phyloP scores from a whole-genome alignment of 2,329 filamentous ascomycete genomes.

The Verticillium isaacii region DNA sequence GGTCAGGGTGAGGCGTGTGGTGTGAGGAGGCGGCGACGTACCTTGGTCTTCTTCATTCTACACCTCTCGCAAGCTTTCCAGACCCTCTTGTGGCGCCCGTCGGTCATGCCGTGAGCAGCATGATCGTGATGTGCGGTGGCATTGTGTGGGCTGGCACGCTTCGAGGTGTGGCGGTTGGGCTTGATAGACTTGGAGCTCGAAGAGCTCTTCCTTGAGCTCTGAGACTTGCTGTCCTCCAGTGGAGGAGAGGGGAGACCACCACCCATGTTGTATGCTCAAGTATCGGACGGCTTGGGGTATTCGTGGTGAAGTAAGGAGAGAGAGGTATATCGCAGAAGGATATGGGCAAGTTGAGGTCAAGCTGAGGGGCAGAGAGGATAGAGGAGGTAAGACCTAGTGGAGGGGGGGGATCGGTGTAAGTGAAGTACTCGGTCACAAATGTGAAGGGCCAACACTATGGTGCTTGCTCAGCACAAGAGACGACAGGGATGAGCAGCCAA shows the following conservation, averaged over 20 bases:
- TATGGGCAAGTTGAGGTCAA: background rate
- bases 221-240: slow-evolving; percentile 39
- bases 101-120: slow-evolving; percentile 31
- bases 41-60: slow-evolving; percentile 68
- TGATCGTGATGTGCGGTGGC: slow-evolving; percentile 32
- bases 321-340: background rate
- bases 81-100: slow-evolving; percentile 58
- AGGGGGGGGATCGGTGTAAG: background rate
- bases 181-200: slow-evolving; percentile 42
- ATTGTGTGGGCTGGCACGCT: slow-evolving; percentile 40
- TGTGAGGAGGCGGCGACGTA: slow-evolving; percentile 18
- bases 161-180: slow-evolving; percentile 44
- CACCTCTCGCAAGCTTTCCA: slow-evolving; percentile 65
- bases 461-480: background rate
- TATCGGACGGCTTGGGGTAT: background rate
- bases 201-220: slow-evolving; percentile 30
- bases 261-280: slow-evolving; percentile 36
- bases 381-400: background rate
- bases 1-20: background rate
- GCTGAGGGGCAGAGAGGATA: background rate
- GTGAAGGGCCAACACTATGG: background rate
- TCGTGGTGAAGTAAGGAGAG: background rate
- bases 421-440: background rate
- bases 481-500: background rate
- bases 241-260: slow-evolving; percentile 48